Evolutionary conservation across 306 rosid species (phyloP), one percentile per base, ranked within the genome.

Genomic region (Cyclanthera cordifolia): DNA sequence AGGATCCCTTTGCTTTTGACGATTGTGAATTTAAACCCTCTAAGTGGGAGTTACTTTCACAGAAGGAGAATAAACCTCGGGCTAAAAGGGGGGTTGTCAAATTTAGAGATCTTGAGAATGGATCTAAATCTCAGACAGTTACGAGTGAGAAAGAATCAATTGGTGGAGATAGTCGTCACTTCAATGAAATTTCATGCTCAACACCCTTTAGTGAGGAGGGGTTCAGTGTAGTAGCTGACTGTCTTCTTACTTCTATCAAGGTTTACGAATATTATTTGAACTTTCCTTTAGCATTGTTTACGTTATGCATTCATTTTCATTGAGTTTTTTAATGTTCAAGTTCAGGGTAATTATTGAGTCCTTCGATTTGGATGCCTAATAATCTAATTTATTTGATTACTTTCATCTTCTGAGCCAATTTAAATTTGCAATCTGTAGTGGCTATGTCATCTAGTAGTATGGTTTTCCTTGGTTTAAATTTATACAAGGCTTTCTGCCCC

Each of bases 1-100:
- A 74, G 69, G 99, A 90, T 80, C 99, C 99, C 32, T 93, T 87
- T 85, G 99, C 99, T 39, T 93, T 93, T 84, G 99, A 93, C 70
- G 99, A 94, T 77, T 86, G 78, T 75, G 99, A 94, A 51, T 37
- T 73, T 77, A 77, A 64, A 75, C 99, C 89, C 73, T 87, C 99
- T 54, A 86, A 94, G 78, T 94, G 97, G 99, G 99, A 94, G 79
- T 46, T 83, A 55, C 79, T 88, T 71, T 88, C 95, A 23, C 85
- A 93, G 80, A 90, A 88, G 73, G 77, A 79, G 47, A 83, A 77
- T 45, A 46, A 5, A 53, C 23, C 85, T 75, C 83, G 20, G 37
- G 51, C 84, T 23, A 85, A 53, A 74, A 78, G 76, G 60, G 63
- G 53, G 73, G 76, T 57, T 72, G 59, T 47, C 23, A 53, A 67